Conservation (phyloP, 2,329 filamentous ascomycete species). For the Scedosporium boydii region DNA sequence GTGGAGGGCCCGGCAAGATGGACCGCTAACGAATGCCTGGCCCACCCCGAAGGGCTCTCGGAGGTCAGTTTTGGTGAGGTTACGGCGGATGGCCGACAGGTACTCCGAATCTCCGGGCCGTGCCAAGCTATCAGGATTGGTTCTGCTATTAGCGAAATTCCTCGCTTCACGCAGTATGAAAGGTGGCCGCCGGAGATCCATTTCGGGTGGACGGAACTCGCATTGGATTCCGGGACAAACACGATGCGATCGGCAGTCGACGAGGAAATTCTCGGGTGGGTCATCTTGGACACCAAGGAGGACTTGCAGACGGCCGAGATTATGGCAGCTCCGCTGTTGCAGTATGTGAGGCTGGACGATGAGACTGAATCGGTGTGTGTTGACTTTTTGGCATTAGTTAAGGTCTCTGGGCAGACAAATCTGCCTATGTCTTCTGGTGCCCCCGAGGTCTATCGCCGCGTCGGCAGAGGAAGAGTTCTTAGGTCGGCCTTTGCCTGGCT, state of each 20-base stretch:
- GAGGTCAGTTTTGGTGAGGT: not conserved
- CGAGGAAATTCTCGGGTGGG: not conserved
- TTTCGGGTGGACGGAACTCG: not conserved
- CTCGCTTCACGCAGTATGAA: not conserved
- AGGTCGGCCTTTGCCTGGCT: not conserved
- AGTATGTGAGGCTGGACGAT: not conserved
- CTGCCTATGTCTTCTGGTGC: not conserved
- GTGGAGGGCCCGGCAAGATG: not conserved
- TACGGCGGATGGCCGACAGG: not conserved
- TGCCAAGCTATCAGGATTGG: not conserved
- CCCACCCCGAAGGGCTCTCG: not conserved
- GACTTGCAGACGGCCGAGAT: not conserved
- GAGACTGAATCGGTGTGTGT: not conserved
- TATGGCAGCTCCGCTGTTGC: not conserved
- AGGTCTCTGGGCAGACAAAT: not conserved
- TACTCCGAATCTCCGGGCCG: not conserved
- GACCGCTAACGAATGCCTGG: not conserved
- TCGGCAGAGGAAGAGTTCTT: not conserved
- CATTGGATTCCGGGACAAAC: not conserved
- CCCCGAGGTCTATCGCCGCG: not conserved
- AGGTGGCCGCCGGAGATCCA: constrained; percentile 1
- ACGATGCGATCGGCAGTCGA: not conserved
- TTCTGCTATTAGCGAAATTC: not conserved
- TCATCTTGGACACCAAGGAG: not conserved
- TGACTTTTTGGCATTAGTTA: not conserved